Evolutionary conservation across 1,139 yeast species (phyloP).

Genomic region (Saccharomyces hybrid): DNA sequence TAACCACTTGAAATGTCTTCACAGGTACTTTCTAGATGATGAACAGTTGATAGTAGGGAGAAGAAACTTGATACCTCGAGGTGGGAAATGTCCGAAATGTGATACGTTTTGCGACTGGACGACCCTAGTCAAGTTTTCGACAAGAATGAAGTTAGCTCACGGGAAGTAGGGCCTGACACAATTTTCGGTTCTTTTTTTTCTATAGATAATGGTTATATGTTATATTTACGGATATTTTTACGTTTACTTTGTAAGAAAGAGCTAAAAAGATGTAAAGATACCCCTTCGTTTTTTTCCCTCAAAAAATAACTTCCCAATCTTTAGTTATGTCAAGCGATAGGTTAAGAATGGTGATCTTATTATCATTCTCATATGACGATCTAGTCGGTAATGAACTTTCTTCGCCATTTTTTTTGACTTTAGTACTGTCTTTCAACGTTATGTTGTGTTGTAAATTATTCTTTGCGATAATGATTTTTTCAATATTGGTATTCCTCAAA

Average conservation of each 20-base stretch:
- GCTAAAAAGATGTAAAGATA: background rate
- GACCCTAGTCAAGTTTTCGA: conserved; percentile 34
- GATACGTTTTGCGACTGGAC: conserved; percentile 37
- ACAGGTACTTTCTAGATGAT: conserved; percentile 20
- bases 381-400: conserved; percentile 34
- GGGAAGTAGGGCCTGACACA: background rate
- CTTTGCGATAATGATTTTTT: conserved; percentile 53
- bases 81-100: conserved; percentile 39
- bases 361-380: conserved; percentile 10
- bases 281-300: background rate
- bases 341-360: conserved; percentile 39
- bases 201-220: conserved; percentile 1
- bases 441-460: conserved; percentile 11
- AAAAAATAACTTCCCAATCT: conserved; percentile 41
- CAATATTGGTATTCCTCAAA: conserved; percentile 37
- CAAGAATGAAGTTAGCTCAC: conserved; percentile 21
- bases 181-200: background rate
- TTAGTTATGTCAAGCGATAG: conserved; percentile 45
- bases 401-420: conserved; percentile 34
- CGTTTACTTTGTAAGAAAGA: background rate
- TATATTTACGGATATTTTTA: background rate
- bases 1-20: conserved; percentile 42
- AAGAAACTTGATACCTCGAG: conserved; percentile 34
- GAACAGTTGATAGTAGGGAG: conserved; percentile 12
- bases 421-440: conserved; percentile 19